Base-by-base conservation (phyloP, 2,329 filamentous ascomycete genomes). In the Penicillium sp. region DNA sequence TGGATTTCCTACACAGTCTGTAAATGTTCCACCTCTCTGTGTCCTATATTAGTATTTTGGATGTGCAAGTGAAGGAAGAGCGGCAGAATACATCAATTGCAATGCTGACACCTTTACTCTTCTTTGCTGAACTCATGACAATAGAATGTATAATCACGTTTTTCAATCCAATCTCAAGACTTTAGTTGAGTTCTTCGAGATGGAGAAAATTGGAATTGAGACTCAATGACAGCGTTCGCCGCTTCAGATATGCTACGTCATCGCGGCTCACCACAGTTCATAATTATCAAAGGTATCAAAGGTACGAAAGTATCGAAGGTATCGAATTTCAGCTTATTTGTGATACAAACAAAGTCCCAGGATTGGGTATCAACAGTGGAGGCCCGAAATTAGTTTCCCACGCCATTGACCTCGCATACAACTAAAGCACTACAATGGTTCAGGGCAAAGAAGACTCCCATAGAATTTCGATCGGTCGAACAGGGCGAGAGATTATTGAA, bases 1-100 rank as follows among this genome's bases (percentile, higher is more conserved):
- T 5, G 88, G 83, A 65, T 63, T 64, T 11, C 61, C 63, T 4
- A 65, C 47, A 19, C 61, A 63, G 23, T 65, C 63, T 3, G 61
- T 65, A 44, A 65, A 66, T 18, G 63, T 66, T 13, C 62, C 61
- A 8, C 61, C 63, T 50, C 63, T 58, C 61, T 65, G 47, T 65
- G 51, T 26, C 16, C 8, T 14, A 18, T 9, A 43, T 58, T 27
- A 58, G 50, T 26, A 2, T 18, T 27, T 39, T 32, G 34, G 2
- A 39, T 32, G 19, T 26, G 19, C 13, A 23, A 38, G 16, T 18
- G 29, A 38, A 5, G 9, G 23, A 18, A 6, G 10, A 29, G 51
- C 18, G 45, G 19, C 13, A 5, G 13, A 19, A 39, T 57, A 63
- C 61, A 60, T 63, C 63, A 16, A 65, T 64, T 9, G 63, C 60